A percentile compares a stretch with the other conserved stretches of the same genome.
Conservation (phyloP, 345 rosid genomes). For the Conringia planisiliqua region DNA sequence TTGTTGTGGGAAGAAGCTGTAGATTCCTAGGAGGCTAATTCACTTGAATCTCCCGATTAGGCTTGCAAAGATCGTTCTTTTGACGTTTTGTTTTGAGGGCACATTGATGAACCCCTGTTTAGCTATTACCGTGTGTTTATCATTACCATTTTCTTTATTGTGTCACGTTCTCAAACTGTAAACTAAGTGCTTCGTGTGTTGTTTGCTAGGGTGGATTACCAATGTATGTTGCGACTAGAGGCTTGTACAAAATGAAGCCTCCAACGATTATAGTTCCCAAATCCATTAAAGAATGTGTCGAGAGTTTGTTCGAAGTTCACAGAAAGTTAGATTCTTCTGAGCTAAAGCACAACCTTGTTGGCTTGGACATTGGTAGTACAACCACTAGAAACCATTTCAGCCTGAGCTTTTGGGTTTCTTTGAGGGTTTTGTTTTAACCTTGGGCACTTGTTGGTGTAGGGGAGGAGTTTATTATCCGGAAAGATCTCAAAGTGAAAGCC, state of each 20-base stretch:
- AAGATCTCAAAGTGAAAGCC: constrained; percentile 85
- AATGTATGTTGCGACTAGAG: constrained; percentile 94
- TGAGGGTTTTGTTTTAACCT: neutral
- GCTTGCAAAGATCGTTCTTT: neutral
- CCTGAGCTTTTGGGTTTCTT: neutral
- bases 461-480: constrained; percentile 71
- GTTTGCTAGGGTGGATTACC: constrained; percentile 76
- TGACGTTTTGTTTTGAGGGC: neutral
- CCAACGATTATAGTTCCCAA: constrained; percentile 78
- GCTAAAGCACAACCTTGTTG: constrained; percentile 62
- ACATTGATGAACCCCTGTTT: neutral
- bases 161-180: neutral
- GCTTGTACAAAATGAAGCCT: constrained; percentile 76
- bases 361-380: constrained; percentile 76
- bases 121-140: neutral
- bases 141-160: neutral
- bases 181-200: neutral
- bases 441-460: constrained; percentile 47
- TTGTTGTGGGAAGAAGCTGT: too few species aligned
- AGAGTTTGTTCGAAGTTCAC: constrained; percentile 75
- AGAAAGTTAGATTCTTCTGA: constrained; percentile 79
- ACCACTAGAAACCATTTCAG: neutral
- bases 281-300: constrained; percentile 60
- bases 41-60: too few species aligned
- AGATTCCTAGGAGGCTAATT: too few species aligned